Percentiles rank a stretch among this genome's conserved stretches.
These are phyloP conservation scores for Microdochium trichocladiopsis DNA, from an alignment of 2,329 filamentous ascomycete genomes.

Conservation along the genomic window DNA sequence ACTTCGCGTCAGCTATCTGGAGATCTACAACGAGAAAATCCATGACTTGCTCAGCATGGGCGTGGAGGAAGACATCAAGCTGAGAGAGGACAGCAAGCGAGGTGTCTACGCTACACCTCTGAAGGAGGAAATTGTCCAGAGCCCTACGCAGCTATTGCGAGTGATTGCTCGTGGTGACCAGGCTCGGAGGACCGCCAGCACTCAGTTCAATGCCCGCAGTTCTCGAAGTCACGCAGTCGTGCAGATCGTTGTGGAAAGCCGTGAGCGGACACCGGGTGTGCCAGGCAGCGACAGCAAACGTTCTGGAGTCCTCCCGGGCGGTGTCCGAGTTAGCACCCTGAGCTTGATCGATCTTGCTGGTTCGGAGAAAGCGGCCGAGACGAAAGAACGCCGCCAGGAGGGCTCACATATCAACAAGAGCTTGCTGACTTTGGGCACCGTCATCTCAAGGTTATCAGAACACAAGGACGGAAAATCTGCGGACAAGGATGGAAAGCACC, in stretches of 20 bases:
- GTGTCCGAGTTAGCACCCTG: slow-evolving; percentile 89
- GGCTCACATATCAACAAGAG: slow-evolving; percentile 99
- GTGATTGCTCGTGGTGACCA: slow-evolving; percentile 94
- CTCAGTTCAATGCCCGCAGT: slow-evolving; percentile 93
- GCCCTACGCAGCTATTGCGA: slow-evolving; percentile 85
- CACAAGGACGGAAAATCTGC: slow-evolving; percentile 64
- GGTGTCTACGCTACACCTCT: slow-evolving; percentile 94
- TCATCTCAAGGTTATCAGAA: slow-evolving; percentile 88
- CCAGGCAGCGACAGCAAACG: slow-evolving; percentile 53
- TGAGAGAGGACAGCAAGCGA: slow-evolving; percentile 91
- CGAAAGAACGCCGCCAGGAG: slow-evolving; percentile 87
- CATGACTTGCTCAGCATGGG: slow-evolving; percentile 81
- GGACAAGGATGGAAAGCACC: slow-evolving; percentile 83
- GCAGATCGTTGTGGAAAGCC: slow-evolving; percentile 95
- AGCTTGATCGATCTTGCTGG: slow-evolving; percentile 95
- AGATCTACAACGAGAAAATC: slow-evolving; percentile 98
- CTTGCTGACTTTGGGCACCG: slow-evolving; percentile 86
- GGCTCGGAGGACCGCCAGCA: slow-evolving; percentile 83
- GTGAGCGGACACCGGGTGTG: slow-evolving; percentile 67
- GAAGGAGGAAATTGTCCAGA: slow-evolving; percentile 98
- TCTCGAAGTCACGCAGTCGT: slow-evolving; percentile 98
- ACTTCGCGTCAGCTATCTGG: slow-evolving; percentile 91
- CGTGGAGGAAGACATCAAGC: slow-evolving; percentile 84
- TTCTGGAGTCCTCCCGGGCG: slow-evolving; percentile 68
- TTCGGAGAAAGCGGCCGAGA: slow-evolving; percentile 91